These are phyloP conservation scores for Vitis labrusca DNA, from an alignment of 164 flowering plant species.

Conservation along the genomic window DNA sequence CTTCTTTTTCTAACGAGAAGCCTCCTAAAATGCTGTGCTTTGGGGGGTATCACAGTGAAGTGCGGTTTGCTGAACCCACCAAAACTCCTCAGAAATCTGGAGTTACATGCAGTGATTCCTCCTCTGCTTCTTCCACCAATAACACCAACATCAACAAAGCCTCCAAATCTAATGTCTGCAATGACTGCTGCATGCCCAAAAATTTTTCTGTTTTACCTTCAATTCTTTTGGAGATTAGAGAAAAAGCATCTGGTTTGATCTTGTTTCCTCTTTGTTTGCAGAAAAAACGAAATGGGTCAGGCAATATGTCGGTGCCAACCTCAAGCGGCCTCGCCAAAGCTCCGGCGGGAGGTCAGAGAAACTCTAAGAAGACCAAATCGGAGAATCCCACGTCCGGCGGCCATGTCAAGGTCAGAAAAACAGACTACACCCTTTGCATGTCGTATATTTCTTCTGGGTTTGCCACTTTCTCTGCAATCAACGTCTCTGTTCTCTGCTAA, in stretches of 20 bases:
- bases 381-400: constrained; percentile 25
- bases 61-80: constrained; percentile 1
- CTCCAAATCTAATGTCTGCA: constrained; percentile 34
- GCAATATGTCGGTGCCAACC: constrained; percentile 11
- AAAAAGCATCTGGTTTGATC: neutral
- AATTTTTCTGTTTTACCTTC: neutral
- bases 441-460: neutral
- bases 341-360: constrained; percentile 21
- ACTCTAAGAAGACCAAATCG: constrained; percentile 36
- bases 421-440: neutral
- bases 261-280: constrained; percentile 10
- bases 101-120: constrained; percentile 44
- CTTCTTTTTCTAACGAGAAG: constrained; percentile 25
- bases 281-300: constrained; percentile 37
- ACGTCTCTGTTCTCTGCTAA: neutral
- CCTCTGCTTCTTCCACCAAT: constrained; percentile 44
- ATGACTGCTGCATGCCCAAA: neutral
- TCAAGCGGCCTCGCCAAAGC: constrained; percentile 11
- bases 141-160: constrained; percentile 21
- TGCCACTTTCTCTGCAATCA: neutral
- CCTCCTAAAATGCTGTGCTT: constrained; percentile 64
- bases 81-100: constrained; percentile 30
- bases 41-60: constrained; percentile 23
- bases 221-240: neutral
- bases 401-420: constrained; percentile 38